Evolutionary conservation across 495 filamentous ascomycete genomes (phyloP).

Genomic region (Lophiostoma macrostomum): DNA sequence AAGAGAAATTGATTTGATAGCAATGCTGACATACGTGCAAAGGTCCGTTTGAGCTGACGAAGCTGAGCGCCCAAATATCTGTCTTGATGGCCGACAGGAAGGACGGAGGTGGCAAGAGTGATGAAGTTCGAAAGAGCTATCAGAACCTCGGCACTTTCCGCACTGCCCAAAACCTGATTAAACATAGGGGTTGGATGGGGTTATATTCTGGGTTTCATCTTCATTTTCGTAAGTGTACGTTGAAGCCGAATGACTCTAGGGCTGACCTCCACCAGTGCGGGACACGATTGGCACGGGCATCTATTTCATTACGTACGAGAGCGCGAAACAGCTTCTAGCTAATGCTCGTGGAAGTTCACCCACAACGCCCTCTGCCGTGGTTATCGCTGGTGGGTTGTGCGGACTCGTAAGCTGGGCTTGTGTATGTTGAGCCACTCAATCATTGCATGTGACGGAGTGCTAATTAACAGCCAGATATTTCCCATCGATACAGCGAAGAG

Average conservation of each 20-base stretch:
- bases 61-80: slow-evolving; percentile 85
- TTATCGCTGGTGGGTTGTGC: slow-evolving; percentile 72
- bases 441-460: too few relatives aligned
- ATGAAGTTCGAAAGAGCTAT: slow-evolving; percentile 62
- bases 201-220: slow-evolving; percentile 84
- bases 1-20: background rate
- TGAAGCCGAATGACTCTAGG: background rate
- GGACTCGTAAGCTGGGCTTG: slow-evolving; percentile 78
- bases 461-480: slow-evolving; percentile 50
- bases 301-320: slow-evolving; percentile 92
- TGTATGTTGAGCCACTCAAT: too few relatives aligned
- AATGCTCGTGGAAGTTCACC: slow-evolving; percentile 68
- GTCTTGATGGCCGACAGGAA: slow-evolving; percentile 73
- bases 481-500: slow-evolving; percentile 82
- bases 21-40: slow-evolving; percentile 14
- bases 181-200: slow-evolving; percentile 70
- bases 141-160: slow-evolving; percentile 77
- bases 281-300: slow-evolving; percentile 86
- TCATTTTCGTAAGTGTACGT: slow-evolving; percentile 65
- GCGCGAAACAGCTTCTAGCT: slow-evolving; percentile 77
- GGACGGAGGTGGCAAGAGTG: slow-evolving; percentile 52
- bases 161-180: slow-evolving; percentile 74
- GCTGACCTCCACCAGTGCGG: slow-evolving; percentile 50
- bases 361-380: slow-evolving; percentile 68
- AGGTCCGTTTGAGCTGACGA: slow-evolving; percentile 94